Percentiles rank a stretch among this genome's conserved stretches.
phyloP scores from a whole-genome alignment of 2,329 filamentous ascomycete species.

The Thelonectria olida region DNA sequence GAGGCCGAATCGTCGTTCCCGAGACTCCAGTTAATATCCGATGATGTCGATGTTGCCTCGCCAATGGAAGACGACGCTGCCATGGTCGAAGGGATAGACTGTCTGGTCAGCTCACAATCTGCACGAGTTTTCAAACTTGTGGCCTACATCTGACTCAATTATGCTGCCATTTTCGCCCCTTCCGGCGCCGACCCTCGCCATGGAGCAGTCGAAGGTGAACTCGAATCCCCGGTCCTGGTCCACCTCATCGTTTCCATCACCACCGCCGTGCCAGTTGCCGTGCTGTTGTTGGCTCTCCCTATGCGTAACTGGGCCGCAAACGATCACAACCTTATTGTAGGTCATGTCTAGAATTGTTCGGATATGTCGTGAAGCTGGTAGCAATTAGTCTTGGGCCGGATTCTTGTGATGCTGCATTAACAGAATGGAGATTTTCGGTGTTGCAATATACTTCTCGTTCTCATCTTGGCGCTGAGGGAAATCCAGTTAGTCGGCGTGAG shows the following conservation, averaged over 20 bases:
- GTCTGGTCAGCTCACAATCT: background rate
- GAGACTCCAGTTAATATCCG: background rate
- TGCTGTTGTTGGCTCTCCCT: background rate
- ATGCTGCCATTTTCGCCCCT: background rate
- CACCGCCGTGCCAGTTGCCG: background rate
- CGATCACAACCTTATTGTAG: too few relatives aligned
- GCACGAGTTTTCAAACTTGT: background rate
- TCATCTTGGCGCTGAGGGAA: too few relatives aligned
- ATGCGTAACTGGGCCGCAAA: too few relatives aligned
- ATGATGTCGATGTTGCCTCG: background rate
- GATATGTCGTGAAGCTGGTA: too few relatives aligned
- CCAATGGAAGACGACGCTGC: constrained; percentile 6
- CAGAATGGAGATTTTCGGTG: too few relatives aligned
- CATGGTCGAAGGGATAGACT: constrained; percentile 12
- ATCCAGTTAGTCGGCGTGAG: too few relatives aligned
- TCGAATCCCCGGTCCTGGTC: background rate
- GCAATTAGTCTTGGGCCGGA: too few relatives aligned
- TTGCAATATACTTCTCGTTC: too few relatives aligned
- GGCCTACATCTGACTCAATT: constrained; percentile 7
- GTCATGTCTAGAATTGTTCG: too few relatives aligned
- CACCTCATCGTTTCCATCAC: too few relatives aligned
- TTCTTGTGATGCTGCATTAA: too few relatives aligned
- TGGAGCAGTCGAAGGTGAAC: constrained; percentile 4
- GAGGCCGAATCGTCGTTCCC: constrained; percentile 18
- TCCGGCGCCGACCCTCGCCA: background rate